These are phyloP conservation scores for Jamesozyma lodderae DNA, from an alignment of 805 yeast species.

Conservation along the genomic window DNA sequence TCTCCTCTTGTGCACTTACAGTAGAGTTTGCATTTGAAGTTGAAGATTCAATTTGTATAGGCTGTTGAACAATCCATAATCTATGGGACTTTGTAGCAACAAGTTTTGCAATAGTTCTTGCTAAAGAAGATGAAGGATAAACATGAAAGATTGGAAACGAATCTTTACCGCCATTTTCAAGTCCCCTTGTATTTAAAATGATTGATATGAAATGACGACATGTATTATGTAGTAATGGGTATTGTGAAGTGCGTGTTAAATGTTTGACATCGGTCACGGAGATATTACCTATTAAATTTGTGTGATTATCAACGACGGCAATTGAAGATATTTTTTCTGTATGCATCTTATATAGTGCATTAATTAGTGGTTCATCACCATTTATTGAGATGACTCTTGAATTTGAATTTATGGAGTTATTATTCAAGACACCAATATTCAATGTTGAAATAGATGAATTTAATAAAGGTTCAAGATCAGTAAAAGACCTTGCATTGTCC, in stretches of 20 bases:
- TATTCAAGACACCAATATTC: slow-evolving; percentile 55
- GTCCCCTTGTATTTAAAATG: slow-evolving; percentile 75
- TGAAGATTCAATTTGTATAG: slow-evolving; percentile 1
- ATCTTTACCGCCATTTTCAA: slow-evolving; percentile 78
- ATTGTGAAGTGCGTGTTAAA: slow-evolving; percentile 75
- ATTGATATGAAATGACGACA: slow-evolving; percentile 85
- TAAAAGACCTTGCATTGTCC: slow-evolving; percentile 86
- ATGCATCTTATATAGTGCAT: slow-evolving; percentile 80
- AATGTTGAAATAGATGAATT: slow-evolving; percentile 59
- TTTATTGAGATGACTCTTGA: slow-evolving; percentile 62
- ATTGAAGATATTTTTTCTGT: slow-evolving; percentile 72
- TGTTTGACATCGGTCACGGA: slow-evolving; percentile 88
- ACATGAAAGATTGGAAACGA: slow-evolving; percentile 95
- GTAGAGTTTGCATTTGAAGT: background rate
- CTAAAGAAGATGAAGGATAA: slow-evolving; percentile 64
- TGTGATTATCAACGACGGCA: slow-evolving; percentile 78
- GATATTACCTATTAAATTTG: slow-evolving; percentile 76
- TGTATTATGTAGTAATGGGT: slow-evolving; percentile 66
- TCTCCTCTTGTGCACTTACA: slow-evolving; percentile 24
- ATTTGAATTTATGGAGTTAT: slow-evolving; percentile 22
- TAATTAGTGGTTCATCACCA: slow-evolving; percentile 80
- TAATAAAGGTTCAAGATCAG: slow-evolving; percentile 65
- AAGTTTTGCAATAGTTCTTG: slow-evolving; percentile 82
- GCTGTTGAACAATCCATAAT: slow-evolving; percentile 66
- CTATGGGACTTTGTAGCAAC: slow-evolving; percentile 96